Base-by-base conservation (phyloP, 2,329 filamentous ascomycete species). In the Exserohilum turcica region DNA sequence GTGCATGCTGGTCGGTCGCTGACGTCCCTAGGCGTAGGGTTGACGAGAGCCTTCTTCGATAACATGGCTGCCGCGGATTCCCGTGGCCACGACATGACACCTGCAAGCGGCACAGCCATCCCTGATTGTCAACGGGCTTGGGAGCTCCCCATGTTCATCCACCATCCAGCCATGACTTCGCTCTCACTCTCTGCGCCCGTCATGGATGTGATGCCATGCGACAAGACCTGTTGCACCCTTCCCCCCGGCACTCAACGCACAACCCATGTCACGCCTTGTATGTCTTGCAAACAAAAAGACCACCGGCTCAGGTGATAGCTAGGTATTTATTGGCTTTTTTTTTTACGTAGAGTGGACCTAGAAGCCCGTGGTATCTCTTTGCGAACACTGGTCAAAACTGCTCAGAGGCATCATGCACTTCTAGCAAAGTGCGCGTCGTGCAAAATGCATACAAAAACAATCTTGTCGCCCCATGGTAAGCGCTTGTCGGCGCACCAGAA, bases 391-490 rank as follows among this genome's bases (percentile, higher is more conserved):
- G 42, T 56, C 36, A 60, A 61, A 58, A 55, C 48, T 35, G 33
- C 45, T 53, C 48, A 48, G 43, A 58, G 43, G 27, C 47, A 44
- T 61, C 50, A 51, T 59, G 62, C 67, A 69, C 68, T 66, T 68
- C 66, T 70, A 52, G 54, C 37, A 70, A 70, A 68, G 65, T 66
- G 64, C 53, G 48, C 47, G 57, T 66, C 51, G 45, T 63, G 64
- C 65, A 64, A 60, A 48, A 58, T 58, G 56, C 54, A 51, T 33
- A 47, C 43, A 38, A 60, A 60, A 55, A 51, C 32, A 33, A 46
- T 46, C 44, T 48, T 52, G 55, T 60, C 44, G 43, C 50, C 44
- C 52, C 36, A 58, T 45, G 42, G 52, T 56, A 43, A 56, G 56
- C 48, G 52, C 49, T 55, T 45, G 50, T 49, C 48, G 28, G 51